A percentile compares a stretch with the other conserved stretches of the same genome.
Conservation (phyloP, 768 basidiomycete species). For the Russula lepida region DNA sequence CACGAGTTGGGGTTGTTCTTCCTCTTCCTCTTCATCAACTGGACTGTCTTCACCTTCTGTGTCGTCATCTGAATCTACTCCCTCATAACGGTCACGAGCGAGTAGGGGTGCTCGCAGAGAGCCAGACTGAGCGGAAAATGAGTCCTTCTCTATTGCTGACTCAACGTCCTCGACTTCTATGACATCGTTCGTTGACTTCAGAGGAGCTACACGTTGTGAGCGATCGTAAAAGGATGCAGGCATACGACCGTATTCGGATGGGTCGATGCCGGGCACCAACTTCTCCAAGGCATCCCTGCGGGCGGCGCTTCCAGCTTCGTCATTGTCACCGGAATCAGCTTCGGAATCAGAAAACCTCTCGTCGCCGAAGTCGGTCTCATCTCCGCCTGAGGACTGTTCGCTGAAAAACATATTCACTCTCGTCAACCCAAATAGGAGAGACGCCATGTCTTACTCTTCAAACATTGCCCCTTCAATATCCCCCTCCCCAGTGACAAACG, state of each 20-base stretch:
- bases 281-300: slow-evolving; percentile 64
- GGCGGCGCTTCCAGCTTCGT: slow-evolving; percentile 27
- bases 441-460: slow-evolving; percentile 57
- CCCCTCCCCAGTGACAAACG: slow-evolving; percentile 88
- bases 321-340: slow-evolving; percentile 20
- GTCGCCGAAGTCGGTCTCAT: slow-evolving; percentile 40
- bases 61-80: slow-evolving; percentile 88
- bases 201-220: slow-evolving; percentile 56
- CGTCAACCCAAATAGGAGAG: background rate
- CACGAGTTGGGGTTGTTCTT: slow-evolving; percentile 75
- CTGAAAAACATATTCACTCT: slow-evolving; percentile 29
- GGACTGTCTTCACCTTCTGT: slow-evolving; percentile 54
- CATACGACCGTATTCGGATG: slow-evolving; percentile 87
- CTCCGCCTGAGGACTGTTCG: slow-evolving; percentile 36
- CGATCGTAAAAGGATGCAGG: slow-evolving; percentile 57
- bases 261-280: slow-evolving; percentile 72
- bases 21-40: slow-evolving; percentile 56
- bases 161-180: slow-evolving; percentile 24
- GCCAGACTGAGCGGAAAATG: slow-evolving; percentile 18
- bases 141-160: background rate
- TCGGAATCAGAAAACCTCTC: slow-evolving; percentile 34
- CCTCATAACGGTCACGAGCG: slow-evolving; percentile 79
- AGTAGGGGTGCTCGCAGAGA: slow-evolving; percentile 72
- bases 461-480: slow-evolving; percentile 84
- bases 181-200: slow-evolving; percentile 37